Evolutionary conservation across 2,329 filamentous ascomycete species (phyloP).

Genomic region (Zymoseptoria ardabiliae): DNA sequence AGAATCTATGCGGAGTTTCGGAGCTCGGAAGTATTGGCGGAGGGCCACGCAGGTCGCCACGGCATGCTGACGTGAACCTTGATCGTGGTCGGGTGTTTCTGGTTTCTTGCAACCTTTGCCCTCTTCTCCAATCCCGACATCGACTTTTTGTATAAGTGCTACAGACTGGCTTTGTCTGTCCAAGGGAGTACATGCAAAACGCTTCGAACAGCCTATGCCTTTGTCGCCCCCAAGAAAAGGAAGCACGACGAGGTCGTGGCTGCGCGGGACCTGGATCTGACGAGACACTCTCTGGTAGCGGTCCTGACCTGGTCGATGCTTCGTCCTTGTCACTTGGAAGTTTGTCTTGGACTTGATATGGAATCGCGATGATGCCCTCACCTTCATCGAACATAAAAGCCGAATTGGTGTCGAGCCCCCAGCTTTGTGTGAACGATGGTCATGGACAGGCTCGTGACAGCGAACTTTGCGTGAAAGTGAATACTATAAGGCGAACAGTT

Average conservation of each 20-base stretch:
- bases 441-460: background rate
- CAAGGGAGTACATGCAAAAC: background rate
- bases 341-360: no score
- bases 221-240: background rate
- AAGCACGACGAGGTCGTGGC: background rate
- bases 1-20: background rate
- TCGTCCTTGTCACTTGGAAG: background rate
- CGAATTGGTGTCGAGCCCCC: background rate
- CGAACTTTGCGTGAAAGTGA: no score
- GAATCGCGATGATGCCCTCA: no score
- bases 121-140: background rate
- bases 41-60: background rate
- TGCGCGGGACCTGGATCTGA: background rate
- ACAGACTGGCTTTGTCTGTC: background rate
- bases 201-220: background rate
- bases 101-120: background rate
- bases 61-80: background rate
- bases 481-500: background rate
- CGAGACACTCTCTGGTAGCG: background rate
- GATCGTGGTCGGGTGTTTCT: background rate
- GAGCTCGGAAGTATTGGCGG: background rate
- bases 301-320: background rate
- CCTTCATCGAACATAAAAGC: background rate
- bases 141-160: background rate
- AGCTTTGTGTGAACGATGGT: background rate